A percentile compares a stretch with the other conserved stretches of the same genome.
These are phyloP conservation scores for Xylaria sp. DNA, from an alignment of 2,329 filamentous ascomycete species.

Conservation along the genomic window DNA sequence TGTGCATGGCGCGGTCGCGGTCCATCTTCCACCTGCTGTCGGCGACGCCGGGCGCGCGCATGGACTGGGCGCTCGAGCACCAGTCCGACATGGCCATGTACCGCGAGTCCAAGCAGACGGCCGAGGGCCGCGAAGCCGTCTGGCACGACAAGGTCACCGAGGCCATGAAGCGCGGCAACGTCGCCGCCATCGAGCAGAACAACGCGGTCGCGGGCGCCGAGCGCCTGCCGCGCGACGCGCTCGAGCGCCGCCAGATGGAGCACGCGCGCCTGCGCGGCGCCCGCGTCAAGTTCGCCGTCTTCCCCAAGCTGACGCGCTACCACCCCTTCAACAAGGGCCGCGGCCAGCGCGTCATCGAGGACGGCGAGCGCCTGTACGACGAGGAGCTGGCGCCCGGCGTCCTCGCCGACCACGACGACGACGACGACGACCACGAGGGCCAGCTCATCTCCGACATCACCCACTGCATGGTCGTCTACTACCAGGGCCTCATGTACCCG, in stretches of 20 bases:
- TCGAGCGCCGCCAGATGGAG: conserved; percentile 13
- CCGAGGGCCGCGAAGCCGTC: conserved; percentile 15
- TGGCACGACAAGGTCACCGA: background rate
- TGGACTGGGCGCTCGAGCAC: conserved; percentile 31
- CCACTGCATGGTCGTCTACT: conserved; percentile 35
- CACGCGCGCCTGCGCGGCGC: conserved; percentile 35
- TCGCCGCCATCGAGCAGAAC: background rate
- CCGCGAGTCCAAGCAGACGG: conserved; percentile 24
- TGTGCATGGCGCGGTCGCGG: conserved; percentile 35
- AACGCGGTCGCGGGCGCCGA: background rate
- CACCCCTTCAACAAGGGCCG: conserved; percentile 26
- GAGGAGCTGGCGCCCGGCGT: too few relatives aligned
- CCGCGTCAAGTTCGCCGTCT: conserved; percentile 38
- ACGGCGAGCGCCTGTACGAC: too few relatives aligned
- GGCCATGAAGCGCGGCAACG: background rate
- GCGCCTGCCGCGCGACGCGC: conserved; percentile 8
- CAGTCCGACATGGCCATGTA: conserved; percentile 31
- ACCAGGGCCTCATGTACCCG: conserved; percentile 37
- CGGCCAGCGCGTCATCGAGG: too few relatives aligned
- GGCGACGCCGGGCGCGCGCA: conserved; percentile 35
- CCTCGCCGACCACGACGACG: too few relatives aligned
- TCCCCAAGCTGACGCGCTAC: conserved; percentile 37
- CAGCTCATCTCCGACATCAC: conserved; percentile 30
- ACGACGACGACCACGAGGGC: conserved; percentile 23
- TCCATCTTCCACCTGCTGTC: conserved; percentile 36